These are phyloP conservation scores for Coniosporium tulheliwenetii DNA, from an alignment of 2,329 filamentous ascomycete genomes.

Conservation along the genomic window DNA sequence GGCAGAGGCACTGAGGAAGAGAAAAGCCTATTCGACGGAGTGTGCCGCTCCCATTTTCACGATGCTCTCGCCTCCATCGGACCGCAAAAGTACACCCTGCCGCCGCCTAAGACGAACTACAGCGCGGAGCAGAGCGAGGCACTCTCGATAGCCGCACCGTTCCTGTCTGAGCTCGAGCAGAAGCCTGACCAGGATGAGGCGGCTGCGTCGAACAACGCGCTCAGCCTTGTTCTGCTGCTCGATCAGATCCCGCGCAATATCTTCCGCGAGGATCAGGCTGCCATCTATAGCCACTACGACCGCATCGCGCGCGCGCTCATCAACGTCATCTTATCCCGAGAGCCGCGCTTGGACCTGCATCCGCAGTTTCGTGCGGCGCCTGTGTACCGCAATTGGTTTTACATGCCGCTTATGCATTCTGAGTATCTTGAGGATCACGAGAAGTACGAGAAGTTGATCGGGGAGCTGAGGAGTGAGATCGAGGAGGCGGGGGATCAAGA, in stretches of 20 bases:
- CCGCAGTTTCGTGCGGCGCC: slow-evolving; percentile 14
- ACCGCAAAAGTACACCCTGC: slow-evolving; percentile 16
- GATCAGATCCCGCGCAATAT: slow-evolving; percentile 50
- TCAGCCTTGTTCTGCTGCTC: slow-evolving; percentile 40
- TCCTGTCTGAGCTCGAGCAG: slow-evolving; percentile 16
- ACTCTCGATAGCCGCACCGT: slow-evolving; percentile 16
- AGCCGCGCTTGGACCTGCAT: slow-evolving; percentile 9
- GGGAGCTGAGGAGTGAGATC: slow-evolving; percentile 17
- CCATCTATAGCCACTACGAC: slow-evolving; percentile 42
- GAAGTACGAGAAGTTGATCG: slow-evolving; percentile 15
- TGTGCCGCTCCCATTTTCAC: slow-evolving; percentile 17
- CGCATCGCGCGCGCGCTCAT: slow-evolving; percentile 33
- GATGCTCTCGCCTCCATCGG: slow-evolving; percentile 21
- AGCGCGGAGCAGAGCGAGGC: slow-evolving; percentile 10
- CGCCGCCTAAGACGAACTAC: slow-evolving; percentile 9
- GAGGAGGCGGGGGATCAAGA: slow-evolving; percentile 13
- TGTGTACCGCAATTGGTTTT: slow-evolving; percentile 38
- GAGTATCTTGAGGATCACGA: slow-evolving; percentile 34
- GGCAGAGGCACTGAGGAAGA: slow-evolving; percentile 8
- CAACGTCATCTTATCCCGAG: slow-evolving; percentile 16
- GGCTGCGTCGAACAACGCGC: slow-evolving; percentile 17
- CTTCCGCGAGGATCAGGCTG: slow-evolving; percentile 33
- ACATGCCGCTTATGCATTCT: slow-evolving; percentile 44
- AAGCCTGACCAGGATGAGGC: slow-evolving; percentile 9
- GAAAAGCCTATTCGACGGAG: slow-evolving; percentile 16